Evolutionary conservation across 148 eudicot genomes (phyloP).

Genomic region (Silene latifolia): DNA sequence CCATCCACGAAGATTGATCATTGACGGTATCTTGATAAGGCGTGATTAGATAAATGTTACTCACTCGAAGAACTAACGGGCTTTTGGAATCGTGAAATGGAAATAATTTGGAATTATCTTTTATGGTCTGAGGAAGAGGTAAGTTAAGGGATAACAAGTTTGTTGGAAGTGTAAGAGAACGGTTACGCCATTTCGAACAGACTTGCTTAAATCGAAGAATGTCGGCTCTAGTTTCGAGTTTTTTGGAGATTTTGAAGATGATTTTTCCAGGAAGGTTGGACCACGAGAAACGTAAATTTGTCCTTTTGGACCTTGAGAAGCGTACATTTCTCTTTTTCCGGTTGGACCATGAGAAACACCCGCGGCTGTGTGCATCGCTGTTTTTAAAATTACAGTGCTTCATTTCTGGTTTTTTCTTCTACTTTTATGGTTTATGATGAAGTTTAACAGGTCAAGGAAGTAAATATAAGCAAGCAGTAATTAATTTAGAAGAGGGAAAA

Average conservation of each 20-base stretch:
- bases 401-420: not conserved
- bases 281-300: conserved; percentile 6
- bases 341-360: conserved; percentile 8
- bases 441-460: not conserved
- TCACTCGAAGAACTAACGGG: conserved; percentile 9
- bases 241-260: conserved; percentile 15
- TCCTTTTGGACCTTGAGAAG: no score
- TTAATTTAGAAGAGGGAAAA: not conserved
- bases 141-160: conserved; percentile 2
- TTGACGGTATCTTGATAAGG: not conserved
- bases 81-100: conserved; percentile 4
- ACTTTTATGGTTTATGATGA: not conserved
- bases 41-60: conserved; percentile 18
- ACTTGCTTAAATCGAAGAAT: not conserved
- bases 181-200: conserved; percentile 16
- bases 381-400: not conserved
- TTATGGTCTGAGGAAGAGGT: conserved; percentile 7
- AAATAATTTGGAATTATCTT: not conserved
- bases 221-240: conserved; percentile 5
- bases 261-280: conserved; percentile 11
- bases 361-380: not conserved
- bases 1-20: conserved; percentile 13
- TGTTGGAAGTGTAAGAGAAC: not conserved
- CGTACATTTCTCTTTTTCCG: no score
- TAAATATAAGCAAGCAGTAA: not conserved